Evolutionary conservation across 495 filamentous ascomycete genomes (phyloP), one percentile per base, ranked within the genome.

Genomic region (Talaromyces nanjingensis): DNA sequence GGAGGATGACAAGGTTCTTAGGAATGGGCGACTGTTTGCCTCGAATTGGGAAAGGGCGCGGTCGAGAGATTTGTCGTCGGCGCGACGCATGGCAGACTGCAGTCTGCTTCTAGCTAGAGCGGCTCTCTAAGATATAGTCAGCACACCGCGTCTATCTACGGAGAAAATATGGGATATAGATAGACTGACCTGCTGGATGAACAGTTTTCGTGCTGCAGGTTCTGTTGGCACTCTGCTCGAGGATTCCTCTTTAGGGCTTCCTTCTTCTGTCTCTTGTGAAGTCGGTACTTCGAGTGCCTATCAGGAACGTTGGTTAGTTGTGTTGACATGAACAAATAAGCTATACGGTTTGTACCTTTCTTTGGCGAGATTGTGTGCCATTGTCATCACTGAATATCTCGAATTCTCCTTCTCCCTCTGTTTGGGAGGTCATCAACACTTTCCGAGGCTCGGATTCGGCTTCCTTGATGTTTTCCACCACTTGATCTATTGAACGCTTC

Each of bases 31-130:
- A 55, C 77, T 78, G 66, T 78, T 75, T 57, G 71, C 76, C 67
- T 80, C 77, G 52, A 79, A 69, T 27, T 76, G 73, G n/a, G 76
- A 78, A 29, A 80, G 60, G n/a, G 76, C 70, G 11, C 78, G 78
- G 63, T 80, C 78, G 58, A 80, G 74, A 63, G 78, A 74, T 60
- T 77, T 71, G 59, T 76, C 71, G 58, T 67, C 67, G 14, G 76
- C 73, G 55, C 75, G 74, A 60, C 73, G 76, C 78, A 79, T 80
- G 49, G 78, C 78, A 52, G 67, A 75, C 71, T 78, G 78, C 39
- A 80, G 69, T 64, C 74, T 72, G 63, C 64, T 76, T 33, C 74
- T 76, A 63, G 79, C 76, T n/a, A 78, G 72, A 42, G 53, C 68
- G 53, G 78, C 78, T 79, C 79, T 79, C 78, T 80, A 25, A 58